Evolutionary conservation across 345 rosid genomes (phyloP).

Genomic region (Gossypium herbaceum): DNA sequence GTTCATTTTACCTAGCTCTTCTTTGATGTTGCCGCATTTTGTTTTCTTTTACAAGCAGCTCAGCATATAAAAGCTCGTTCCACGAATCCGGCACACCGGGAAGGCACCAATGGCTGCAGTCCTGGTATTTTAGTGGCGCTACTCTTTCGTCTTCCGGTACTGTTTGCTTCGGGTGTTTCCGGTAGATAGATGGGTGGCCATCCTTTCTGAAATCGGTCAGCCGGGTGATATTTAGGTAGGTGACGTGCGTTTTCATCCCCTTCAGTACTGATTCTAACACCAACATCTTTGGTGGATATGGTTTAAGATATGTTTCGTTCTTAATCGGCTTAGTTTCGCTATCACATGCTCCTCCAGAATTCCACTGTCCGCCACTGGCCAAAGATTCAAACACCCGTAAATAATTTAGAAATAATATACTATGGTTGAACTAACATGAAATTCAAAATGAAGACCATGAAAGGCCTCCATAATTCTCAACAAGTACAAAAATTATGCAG

Average conservation of each 20-base stretch:
- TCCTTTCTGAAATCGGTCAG: constrained; percentile 89
- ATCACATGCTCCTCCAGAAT: constrained; percentile 91
- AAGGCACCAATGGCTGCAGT: constrained; percentile 99
- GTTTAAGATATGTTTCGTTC: constrained; percentile 59
- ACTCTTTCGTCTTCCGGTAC: constrained; percentile 41
- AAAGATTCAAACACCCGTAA: background rate
- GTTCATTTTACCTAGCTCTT: constrained; percentile 32
- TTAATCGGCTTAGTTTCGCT: constrained; percentile 80
- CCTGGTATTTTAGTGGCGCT: constrained; percentile 62
- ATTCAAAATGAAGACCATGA: background rate
- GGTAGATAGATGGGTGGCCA: constrained; percentile 87
- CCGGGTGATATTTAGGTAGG: constrained; percentile 75
- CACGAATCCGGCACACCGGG: constrained; percentile 94
- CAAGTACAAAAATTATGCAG: no score
- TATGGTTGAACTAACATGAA: background rate
- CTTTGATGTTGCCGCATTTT: constrained; percentile 39
- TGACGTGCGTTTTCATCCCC: constrained; percentile 76
- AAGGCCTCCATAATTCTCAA: background rate
- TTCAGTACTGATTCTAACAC: constrained; percentile 67
- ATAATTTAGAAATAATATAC: background rate
- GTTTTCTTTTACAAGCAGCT: constrained; percentile 53
- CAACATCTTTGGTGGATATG: constrained; percentile 74
- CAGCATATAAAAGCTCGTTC: constrained; percentile 83
- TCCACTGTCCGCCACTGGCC: constrained; percentile 97
- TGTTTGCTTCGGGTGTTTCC: constrained; percentile 47